phyloP scores from a whole-genome alignment of 768 basidiomycete genomes.

The Scleroderma citrinum region DNA sequence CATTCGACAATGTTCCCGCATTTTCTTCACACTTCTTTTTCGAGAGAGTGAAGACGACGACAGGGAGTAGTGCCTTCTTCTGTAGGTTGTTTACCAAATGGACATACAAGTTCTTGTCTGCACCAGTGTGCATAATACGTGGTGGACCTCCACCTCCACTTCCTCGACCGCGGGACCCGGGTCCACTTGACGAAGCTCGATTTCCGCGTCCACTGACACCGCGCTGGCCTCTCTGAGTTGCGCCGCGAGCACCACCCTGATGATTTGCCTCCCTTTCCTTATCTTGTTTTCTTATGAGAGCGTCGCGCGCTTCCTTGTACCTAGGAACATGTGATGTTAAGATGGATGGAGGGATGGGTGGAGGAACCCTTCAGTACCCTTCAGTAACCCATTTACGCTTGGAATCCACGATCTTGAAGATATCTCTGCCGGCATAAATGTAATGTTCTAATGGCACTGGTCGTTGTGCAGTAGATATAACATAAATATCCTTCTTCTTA shows the following conservation, averaged over 20 bases:
- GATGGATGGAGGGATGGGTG: background rate
- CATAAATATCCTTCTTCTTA: constrained; percentile 99
- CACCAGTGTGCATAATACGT: constrained; percentile 57
- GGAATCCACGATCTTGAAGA: constrained; percentile 89
- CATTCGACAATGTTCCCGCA: constrained; percentile 80
- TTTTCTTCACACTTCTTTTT: constrained; percentile 98
- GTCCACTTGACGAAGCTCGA: constrained; percentile 37
- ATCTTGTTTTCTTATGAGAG: constrained; percentile 90
- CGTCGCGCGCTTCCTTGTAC: constrained; percentile 86
- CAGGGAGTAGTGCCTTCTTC: constrained; percentile 83
- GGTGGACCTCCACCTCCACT: constrained; percentile 42
- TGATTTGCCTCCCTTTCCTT: constrained; percentile 95
- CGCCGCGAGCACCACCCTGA: constrained; percentile 75
- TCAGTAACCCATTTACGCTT: constrained; percentile 63
- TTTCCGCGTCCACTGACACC: constrained; percentile 48
- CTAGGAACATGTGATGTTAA: constrained; percentile 34
- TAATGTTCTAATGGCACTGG: constrained; percentile 97
- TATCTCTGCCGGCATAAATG: constrained; percentile 88
- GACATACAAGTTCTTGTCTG: constrained; percentile 91
- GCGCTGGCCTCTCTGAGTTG: constrained; percentile 42
- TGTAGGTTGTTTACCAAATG: constrained; percentile 82
- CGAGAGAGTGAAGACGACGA: constrained; percentile 94
- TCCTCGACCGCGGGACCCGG: constrained; percentile 30
- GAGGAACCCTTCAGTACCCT: constrained; percentile 47
- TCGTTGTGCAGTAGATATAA: constrained; percentile 92